Evolutionary conservation across 768 basidiomycete species (phyloP).

Genomic region (Macrocybe gigantea): DNA sequence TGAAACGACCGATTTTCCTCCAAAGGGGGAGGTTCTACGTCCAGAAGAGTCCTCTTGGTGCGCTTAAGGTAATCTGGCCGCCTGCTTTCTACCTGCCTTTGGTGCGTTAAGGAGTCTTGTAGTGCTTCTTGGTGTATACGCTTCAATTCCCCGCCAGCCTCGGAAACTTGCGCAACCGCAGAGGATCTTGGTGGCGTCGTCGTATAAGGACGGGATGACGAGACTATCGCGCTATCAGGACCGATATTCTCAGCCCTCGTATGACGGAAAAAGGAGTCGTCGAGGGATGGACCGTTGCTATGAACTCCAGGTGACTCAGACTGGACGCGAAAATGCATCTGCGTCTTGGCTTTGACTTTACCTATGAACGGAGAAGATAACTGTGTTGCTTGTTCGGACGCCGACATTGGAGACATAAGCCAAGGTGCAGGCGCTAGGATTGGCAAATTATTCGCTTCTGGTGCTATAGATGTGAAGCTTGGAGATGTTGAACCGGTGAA

Average conservation of each 20-base stretch:
- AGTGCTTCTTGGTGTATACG: constrained; percentile 50
- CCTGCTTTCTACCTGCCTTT: constrained; percentile 52
- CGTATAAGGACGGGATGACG: constrained; percentile 7
- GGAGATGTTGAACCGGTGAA: no score
- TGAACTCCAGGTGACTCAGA: constrained; percentile 11
- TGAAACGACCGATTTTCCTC: constrained; percentile 27
- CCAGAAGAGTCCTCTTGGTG: constrained; percentile 39
- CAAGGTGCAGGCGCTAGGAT: constrained; percentile 17
- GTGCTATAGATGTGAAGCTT: no score
- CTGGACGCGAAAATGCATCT: constrained; percentile 6
- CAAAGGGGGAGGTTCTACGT: constrained; percentile 30
- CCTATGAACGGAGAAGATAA: constrained; percentile 45
- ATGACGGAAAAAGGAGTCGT: constrained; percentile 22
- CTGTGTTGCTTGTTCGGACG: constrained; percentile 22
- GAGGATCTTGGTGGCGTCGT: constrained; percentile 14
- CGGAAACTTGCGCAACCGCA: no score
- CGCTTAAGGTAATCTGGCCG: constrained; percentile 73
- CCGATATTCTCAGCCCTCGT: constrained; percentile 2
- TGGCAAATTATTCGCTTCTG: constrained; percentile 1
- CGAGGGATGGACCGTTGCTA: constrained; percentile 6
- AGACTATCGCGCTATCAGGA: background rate
- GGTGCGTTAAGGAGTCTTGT: constrained; percentile 42
- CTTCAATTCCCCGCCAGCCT: constrained; percentile 41
- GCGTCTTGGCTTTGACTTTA: constrained; percentile 20
- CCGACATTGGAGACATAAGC: constrained; percentile 24